Evolutionary conservation across 1,284 basidiomycete genomes (phyloP), one percentile per base, ranked within the genome.

Genomic region (Ceratobasidium sp.): DNA sequence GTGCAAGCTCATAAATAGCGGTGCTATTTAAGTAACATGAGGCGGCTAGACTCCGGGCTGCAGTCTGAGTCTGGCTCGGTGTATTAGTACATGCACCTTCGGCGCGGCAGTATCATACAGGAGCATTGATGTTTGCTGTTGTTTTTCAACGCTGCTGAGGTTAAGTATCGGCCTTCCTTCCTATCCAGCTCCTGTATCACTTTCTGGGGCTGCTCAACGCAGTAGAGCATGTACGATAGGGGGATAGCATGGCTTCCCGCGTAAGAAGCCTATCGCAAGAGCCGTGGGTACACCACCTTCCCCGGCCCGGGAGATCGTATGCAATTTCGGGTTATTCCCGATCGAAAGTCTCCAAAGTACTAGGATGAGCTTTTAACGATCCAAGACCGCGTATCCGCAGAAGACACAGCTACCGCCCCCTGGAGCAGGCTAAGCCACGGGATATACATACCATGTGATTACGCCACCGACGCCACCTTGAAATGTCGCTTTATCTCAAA

Each of bases 391-490:
- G 15, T 15, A 38, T 9, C 59, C 12, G 59, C 28, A 62, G 10
- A 13, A 5, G 10, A 42, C 59, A 40, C 59, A 40, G 5, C 40
- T 62, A 62, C 59, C 59, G 59, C 59, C 59, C 23, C 15, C 38
- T 62, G 33, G 59, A 38, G 9, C n/a, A n/a, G n/a, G n/a, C n/a
- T n/a, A n/a, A n/a, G 10, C 59, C 59, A 38, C 15, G 33, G 10
- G 33, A 33, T 42, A 62, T 42, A 59, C 38, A 20, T 33, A 40
- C 20, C 28, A 62, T 20, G 10, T 17, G 23, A 62, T 20, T 7
- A 15, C 59, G 59, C 59, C 59, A 62, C 59, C 28, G 20, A 42
- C 38, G 59, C 59, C 59, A 62, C 59, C 33, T 40, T 62, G 28
- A 57, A 57, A 5, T 57, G 23, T 10, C 59, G 6, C 9, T 33